Base-by-base conservation (phyloP, 139 green algal genomes). In the Spirogloea muscicola region DNA sequence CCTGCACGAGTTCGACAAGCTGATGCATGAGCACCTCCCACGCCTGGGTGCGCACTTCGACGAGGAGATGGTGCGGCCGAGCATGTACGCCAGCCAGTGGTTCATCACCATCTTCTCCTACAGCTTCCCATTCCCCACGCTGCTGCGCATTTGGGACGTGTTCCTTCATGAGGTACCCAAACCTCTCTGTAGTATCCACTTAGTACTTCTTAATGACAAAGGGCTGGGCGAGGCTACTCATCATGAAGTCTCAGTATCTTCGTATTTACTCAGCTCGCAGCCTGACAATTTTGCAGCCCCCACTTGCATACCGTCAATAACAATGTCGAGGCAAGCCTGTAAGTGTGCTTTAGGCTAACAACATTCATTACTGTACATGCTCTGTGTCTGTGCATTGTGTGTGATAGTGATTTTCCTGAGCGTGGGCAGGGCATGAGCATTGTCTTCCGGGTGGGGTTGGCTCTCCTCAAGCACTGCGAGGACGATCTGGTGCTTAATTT, bases 31-130 rank as follows among this genome's bases (percentile, higher is more conserved):
- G 63, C n/a, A 36, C 33, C 10, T 86, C 42, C 87, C 88, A 0
- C 60, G 42, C 34, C 77, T 95, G 60, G 77, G 61, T 0, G 42
- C 36, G 3, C 87, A 89, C 71, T 48, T 95, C n/a, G 62, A 58
- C 18, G 31, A 34, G 1, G 77, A 84, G 72, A 33, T 40, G 0
- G 43, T 84, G 40, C 40, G 43, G 0, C 52, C 77, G 0, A 83
- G 49, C 62, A 91, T 96, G 87, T 96, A 86, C 72, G 88, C 82
- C 72, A 88, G 78, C 27, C 87, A 94, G 81, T 96, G 91, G 91
- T 96, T 96, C 84, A 91, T 93, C 75, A 95, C 90, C 25, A 68
- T 92, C 3, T 96, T 91, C 76, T 81, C 88, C 5, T 96, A 96
- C 84, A 87, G 67, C 27, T 79, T 96, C 66, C 91, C 90, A 13